Base-by-base conservation (phyloP, 2,329 filamentous ascomycete genomes). In the Botrytis byssoidea region DNA sequence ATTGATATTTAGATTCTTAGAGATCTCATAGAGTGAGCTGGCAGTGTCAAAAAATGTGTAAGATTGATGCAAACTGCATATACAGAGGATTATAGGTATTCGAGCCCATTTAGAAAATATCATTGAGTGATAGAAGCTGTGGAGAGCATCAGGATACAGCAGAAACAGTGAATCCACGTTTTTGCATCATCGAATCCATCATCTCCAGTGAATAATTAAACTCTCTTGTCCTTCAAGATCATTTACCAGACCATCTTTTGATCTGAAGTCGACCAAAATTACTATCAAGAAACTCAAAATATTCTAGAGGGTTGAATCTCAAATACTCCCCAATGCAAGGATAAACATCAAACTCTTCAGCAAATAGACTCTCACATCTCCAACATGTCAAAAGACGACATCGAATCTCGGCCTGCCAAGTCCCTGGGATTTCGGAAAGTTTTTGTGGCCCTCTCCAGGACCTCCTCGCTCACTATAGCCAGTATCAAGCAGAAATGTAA, bases 321-420 rank as follows among this genome's bases (percentile, higher is more conserved):
- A 29, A 9, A 16, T 14, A 29, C 29, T 18, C 7, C 51, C 14
- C 3, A 8, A 57, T 1, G 51, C 7, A 57, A 29, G n/a, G 14
- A 57, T 57, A 29, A 29, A 7, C 14, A 29, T 29, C 6, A 29
- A 29, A 29, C 6, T 18, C 8, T 25, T 7, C 6, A 57, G n/a
- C 51, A 57, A 57, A 29, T 6, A 57, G 29, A 29, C 51, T 3
- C 51, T 29, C n/a, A 29, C n/a, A 8, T 57, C 51, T 29, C n/a
- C n/a, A 29, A 55, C 1, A 57, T 57, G 51, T 29, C n/a, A 6
- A 57, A 29, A 9, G n/a, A 29, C 6, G 25, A 8, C 6, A 4
- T 57, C 3, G 0, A 29, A 57, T 8, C 14, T 57, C 0, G n/a
- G 0, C 1, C 0, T 29, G 0, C 14, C 16, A 57, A 57, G n/a